Base-by-base conservation (phyloP, 23 red algal species). In the Gracilaria gracilis region DNA sequence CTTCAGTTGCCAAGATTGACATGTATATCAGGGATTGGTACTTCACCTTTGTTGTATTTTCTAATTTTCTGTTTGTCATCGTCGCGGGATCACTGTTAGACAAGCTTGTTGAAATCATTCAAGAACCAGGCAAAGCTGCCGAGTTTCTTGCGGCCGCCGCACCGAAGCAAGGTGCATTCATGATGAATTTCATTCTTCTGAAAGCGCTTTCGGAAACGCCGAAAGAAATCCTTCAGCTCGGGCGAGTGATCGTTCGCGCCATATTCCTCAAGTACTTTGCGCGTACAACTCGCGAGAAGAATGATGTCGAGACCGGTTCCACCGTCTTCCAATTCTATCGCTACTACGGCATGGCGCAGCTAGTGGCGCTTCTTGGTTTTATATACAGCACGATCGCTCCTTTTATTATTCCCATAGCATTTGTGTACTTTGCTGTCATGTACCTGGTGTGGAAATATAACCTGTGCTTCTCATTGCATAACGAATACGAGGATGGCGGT, bases 371-470 rank as follows among this genome's bases (percentile, higher is more conserved):
- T 19, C 83, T 94, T 37, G 82, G 83, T 29, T 44, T 94, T 32
- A 88, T 87, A 21, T 94, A 94, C 83, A 81, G 82, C 59, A 80
- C 92, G 28, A 87, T 94, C 74, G 28, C 79, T n/a, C 92, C 92
- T 28, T 87, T 94, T 47, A 86, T 94, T 37, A 69, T 66, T 36
- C 32, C 74, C 1, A 57, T 42, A 32, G 38, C 55, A 19, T 23
- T 94, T 21, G 57, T 32, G 31, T 94, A 94, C 83, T 94, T 87
- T 81, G 74, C 50, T 23, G 67, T 87, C 74, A 82, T 67, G 46
- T 94, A 94, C 65, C 25, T 87, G 44, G 92, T 94, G 24, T 81
- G 35, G 24, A 94, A 86, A 74, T 87, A 94, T 59, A 94, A 80
- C 51, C 44, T 94, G 75, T 88, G 76, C 58, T 94, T 79, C 31